Evolutionary conservation across 257 asterid species (phyloP).

Genomic region (Solanum infundibuliforme): DNA sequence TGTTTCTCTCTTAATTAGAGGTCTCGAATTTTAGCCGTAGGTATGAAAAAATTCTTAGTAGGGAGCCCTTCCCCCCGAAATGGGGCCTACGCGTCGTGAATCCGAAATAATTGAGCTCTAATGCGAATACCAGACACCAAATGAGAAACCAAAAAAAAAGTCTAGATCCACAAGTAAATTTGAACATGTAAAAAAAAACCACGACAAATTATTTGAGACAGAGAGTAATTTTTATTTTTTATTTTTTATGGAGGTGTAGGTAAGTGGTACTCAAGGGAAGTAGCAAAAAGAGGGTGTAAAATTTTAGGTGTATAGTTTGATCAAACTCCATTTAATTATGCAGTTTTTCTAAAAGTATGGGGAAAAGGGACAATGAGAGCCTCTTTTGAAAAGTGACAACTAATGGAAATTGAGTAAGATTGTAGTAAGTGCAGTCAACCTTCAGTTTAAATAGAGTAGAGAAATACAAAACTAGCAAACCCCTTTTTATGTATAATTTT

Average conservation of each 20-base stretch:
- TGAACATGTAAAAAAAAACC: neutral
- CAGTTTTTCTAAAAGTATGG: constrained; percentile 45
- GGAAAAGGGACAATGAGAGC: constrained; percentile 35
- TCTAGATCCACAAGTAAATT: neutral
- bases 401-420: constrained; percentile 22
- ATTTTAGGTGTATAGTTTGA: constrained; percentile 18
- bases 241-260: neutral
- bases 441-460: neutral
- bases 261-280: constrained; percentile 4
- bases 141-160: too few relatives aligned
- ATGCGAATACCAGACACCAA: too few relatives aligned
- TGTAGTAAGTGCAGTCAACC: constrained; percentile 23
- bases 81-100: too few relatives aligned
- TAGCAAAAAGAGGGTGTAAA: constrained; percentile 9
- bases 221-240: neutral
- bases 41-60: too few relatives aligned
- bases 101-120: neutral
- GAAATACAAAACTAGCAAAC: neutral
- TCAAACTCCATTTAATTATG: constrained; percentile 16
- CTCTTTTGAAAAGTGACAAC: constrained; percentile 40
- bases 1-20: too few relatives aligned
- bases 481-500: neutral
- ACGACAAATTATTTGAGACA: neutral
- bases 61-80: too few relatives aligned
- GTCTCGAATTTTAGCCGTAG: too few relatives aligned